Base-by-base conservation (phyloP, 495 filamentous ascomycete genomes). In the Penicillium alfredii region DNA sequence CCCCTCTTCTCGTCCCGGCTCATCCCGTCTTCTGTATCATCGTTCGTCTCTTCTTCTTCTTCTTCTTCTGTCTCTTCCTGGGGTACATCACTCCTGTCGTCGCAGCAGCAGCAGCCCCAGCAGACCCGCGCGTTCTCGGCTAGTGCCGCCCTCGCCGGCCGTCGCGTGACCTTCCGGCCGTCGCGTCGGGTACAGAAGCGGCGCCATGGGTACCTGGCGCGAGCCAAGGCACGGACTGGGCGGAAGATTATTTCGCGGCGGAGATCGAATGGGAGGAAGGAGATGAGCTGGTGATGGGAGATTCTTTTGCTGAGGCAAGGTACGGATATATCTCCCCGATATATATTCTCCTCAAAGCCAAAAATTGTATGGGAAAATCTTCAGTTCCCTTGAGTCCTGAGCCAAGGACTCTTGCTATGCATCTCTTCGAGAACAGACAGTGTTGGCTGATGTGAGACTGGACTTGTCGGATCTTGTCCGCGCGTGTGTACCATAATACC, bases 131-230 rank as follows among this genome's bases (percentile, higher is more conserved):
- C 57, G 0, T 72, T 72, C 53, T 63, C 65, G 4, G 60, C 64
- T 11, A 64, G 60, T 25, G 59, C 64, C 6, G 54, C 62, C 8
- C 58, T 81, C 15, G 69, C 65, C 44, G 71, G 68, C 8, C 73
- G 68, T 25, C 66, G 82, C 38, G 49, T 73, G 39, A 86, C 82
- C 4, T 86, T 71, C 49, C 71, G 74, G 30, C 81, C 81, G 3
- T 80, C 73, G 33, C 80, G 84, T 43, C 58, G 73, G 32, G 81
- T 87, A 27, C 71, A 83, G 55, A 87, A 86, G 65, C 66, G 82
- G 42, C 66, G 82, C 40, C 74, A 77, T 58, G 82, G 82, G 0
- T 86, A 83, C 60, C 60, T 86, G 56, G 63, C 74, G 9, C 53
- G 82, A 40, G 45, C 79, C 39, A 63, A 63, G 51, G 71, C 69